These are phyloP conservation scores for Sporothrix pallida DNA, from an alignment of 2,329 filamentous ascomycete genomes.

Conservation along the genomic window DNA sequence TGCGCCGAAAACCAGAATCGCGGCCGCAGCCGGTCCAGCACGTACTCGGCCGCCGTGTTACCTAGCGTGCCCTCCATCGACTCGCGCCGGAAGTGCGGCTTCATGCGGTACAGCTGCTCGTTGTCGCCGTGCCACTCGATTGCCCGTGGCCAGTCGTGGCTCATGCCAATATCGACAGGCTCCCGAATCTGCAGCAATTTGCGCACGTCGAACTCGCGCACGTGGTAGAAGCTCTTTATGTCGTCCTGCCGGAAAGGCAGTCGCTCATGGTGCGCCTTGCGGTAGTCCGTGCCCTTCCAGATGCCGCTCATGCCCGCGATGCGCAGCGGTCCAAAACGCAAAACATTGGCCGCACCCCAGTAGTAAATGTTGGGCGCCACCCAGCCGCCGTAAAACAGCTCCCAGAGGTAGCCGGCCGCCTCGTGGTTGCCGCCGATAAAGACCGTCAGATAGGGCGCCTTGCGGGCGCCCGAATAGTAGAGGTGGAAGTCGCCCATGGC, in stretches of 20 bases:
- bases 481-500: slow-evolving; percentile 89
- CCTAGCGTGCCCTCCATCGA: slow-evolving; percentile 77
- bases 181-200: slow-evolving; percentile 85
- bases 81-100: slow-evolving; percentile 77
- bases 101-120: slow-evolving; percentile 70
- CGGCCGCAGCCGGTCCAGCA: slow-evolving; percentile 82
- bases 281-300: slow-evolving; percentile 90
- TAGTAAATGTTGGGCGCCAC: slow-evolving; percentile 97
- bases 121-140: slow-evolving; percentile 81
- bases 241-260: slow-evolving; percentile 82
- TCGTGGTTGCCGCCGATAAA: slow-evolving; percentile 97
- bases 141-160: slow-evolving; percentile 91
- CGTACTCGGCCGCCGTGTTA: slow-evolving; percentile 76
- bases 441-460: slow-evolving; percentile 85
- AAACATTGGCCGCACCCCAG: slow-evolving; percentile 87
- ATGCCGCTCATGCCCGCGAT: slow-evolving; percentile 93
- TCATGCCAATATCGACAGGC: slow-evolving; percentile 88
- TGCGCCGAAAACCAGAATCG: slow-evolving; percentile 93
- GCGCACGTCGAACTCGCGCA: slow-evolving; percentile 86
- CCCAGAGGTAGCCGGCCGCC: slow-evolving; percentile 85
- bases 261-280: slow-evolving; percentile 80
- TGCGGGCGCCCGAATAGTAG: slow-evolving; percentile 82
- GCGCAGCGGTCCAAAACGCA: slow-evolving; percentile 81
- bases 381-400: slow-evolving; percentile 97
- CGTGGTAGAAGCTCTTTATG: slow-evolving; percentile 83